These are phyloP conservation scores for Globisporangium camurandrum DNA, from an alignment of 352 stramenopile genomes.

Conservation along the genomic window DNA sequence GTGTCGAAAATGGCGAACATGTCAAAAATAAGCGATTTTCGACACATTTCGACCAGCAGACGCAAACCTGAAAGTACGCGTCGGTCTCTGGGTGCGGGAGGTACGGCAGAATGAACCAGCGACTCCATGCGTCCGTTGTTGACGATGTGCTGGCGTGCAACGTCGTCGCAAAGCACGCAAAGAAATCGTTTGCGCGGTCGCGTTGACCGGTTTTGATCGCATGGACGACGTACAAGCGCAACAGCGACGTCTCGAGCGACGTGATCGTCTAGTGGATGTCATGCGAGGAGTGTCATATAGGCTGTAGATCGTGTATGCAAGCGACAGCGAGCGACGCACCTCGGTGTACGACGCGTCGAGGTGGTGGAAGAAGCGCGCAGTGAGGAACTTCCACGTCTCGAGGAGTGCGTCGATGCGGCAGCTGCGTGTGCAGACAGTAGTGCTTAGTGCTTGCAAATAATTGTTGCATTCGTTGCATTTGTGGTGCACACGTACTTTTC, in stretches of 20 bases:
- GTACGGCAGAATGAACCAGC: slow-evolving; percentile 81
- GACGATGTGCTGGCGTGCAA: slow-evolving; percentile 48
- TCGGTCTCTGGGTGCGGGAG: slow-evolving; percentile 66
- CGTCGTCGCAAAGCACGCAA: slow-evolving; percentile 30
- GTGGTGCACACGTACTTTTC: slow-evolving; percentile 30
- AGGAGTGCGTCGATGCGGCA: slow-evolving; percentile 71
- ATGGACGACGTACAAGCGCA: slow-evolving; percentile 74
- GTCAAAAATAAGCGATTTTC: too few species aligned
- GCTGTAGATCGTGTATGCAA: background rate
- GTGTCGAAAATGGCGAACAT: too few species aligned
- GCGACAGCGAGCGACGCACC: slow-evolving; percentile 18
- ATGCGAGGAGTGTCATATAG: too few species aligned
- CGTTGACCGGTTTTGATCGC: slow-evolving; percentile 58
- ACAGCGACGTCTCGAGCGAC: slow-evolving; percentile 52
- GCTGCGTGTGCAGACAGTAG: slow-evolving; percentile 16
- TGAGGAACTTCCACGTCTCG: slow-evolving; percentile 78
- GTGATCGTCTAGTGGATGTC: slow-evolving; percentile 42
- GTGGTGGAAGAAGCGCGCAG: slow-evolving; percentile 71
- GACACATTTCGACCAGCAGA: background rate
- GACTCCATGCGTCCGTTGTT: slow-evolving; percentile 48
- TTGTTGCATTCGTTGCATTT: too few species aligned
- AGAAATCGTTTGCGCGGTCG: slow-evolving; percentile 71
- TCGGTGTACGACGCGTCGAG: slow-evolving; percentile 62
- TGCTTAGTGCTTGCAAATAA: too few species aligned
- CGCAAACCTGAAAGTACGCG: slow-evolving; percentile 53